These are phyloP conservation scores for Apocynum venetum DNA, from an alignment of 257 asterid species.

Conservation along the genomic window DNA sequence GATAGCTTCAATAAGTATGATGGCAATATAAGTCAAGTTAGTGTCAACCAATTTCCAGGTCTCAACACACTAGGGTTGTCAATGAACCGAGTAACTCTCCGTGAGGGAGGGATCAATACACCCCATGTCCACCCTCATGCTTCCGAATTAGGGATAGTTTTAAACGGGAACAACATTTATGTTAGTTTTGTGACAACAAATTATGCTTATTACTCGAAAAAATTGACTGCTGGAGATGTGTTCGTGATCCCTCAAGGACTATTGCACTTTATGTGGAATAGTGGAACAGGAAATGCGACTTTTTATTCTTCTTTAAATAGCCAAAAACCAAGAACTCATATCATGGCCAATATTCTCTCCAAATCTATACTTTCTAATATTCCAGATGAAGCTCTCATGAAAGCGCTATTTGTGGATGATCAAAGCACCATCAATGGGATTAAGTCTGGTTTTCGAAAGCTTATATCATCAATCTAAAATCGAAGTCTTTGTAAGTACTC, in stretches of 20 bases:
- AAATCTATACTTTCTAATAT: slow-evolving; percentile 3
- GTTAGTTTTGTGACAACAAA: slow-evolving; percentile 11
- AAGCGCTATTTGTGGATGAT: slow-evolving; percentile 4
- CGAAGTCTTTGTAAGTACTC: no score
- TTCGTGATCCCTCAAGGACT: slow-evolving; percentile 16
- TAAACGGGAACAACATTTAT: background rate
- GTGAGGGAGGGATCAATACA: slow-evolving; percentile 3
- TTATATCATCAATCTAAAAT: background rate
- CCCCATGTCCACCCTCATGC: slow-evolving; percentile 17
- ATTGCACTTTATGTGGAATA: slow-evolving; percentile 9
- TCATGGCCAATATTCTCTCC: background rate
- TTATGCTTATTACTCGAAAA: background rate
- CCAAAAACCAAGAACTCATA: slow-evolving; percentile 11
- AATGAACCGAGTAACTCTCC: background rate
- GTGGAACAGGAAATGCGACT: slow-evolving; percentile 5
- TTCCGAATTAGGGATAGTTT: slow-evolving; percentile 2
- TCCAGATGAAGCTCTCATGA: slow-evolving; percentile 5
- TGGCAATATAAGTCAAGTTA: background rate
- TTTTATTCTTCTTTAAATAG: slow-evolving; percentile 14
- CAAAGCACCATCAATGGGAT: background rate
- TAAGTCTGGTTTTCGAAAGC: slow-evolving; percentile 3
- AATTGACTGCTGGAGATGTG: slow-evolving; percentile 3
- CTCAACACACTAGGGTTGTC: slow-evolving; percentile 13
- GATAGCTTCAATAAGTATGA: slow-evolving; percentile 25
- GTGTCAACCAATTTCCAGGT: background rate